Evolutionary conservation across 148 eudicot genomes (phyloP).

Genomic region (Heliamphora exappendiculata): DNA sequence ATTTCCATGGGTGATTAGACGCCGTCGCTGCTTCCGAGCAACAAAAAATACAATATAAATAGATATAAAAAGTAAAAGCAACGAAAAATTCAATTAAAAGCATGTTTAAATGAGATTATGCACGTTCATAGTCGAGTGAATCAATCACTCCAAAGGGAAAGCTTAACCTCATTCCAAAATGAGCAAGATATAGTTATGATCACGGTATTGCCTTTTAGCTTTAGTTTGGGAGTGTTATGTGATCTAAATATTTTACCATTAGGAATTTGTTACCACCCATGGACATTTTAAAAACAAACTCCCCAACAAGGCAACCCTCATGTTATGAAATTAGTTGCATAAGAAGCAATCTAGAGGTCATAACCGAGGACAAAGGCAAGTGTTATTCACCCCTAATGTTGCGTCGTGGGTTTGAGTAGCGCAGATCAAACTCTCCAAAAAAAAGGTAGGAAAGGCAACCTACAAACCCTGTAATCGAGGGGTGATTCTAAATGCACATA

Average conservation of each 20-base stretch:
- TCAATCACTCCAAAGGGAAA: not conserved
- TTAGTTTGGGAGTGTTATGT: not conserved
- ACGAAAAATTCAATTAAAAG: not conserved
- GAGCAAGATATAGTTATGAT: not conserved
- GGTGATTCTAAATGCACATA: no score
- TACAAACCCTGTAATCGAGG: no score
- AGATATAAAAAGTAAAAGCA: not conserved
- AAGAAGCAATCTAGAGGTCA: no score
- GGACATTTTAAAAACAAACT: not conserved
- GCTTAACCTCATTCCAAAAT: not conserved
- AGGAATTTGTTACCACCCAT: not conserved
- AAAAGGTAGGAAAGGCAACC: no score
- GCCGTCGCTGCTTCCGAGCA: slow-evolving; percentile 67
- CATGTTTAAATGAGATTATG: not conserved
- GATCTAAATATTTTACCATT: not conserved
- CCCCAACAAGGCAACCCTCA: not conserved
- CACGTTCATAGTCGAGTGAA: not conserved
- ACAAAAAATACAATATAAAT: not conserved
- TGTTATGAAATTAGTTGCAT: not conserved
- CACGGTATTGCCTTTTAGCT: not conserved
- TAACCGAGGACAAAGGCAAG: no score
- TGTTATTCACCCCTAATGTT: no score
- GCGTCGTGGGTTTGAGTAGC: no score
- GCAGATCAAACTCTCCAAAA: no score
- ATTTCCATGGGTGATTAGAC: slow-evolving; percentile 78